Evolutionary conservation across 768 basidiomycete genomes (phyloP).

Genomic region (Macrolepiota dolichaula): DNA sequence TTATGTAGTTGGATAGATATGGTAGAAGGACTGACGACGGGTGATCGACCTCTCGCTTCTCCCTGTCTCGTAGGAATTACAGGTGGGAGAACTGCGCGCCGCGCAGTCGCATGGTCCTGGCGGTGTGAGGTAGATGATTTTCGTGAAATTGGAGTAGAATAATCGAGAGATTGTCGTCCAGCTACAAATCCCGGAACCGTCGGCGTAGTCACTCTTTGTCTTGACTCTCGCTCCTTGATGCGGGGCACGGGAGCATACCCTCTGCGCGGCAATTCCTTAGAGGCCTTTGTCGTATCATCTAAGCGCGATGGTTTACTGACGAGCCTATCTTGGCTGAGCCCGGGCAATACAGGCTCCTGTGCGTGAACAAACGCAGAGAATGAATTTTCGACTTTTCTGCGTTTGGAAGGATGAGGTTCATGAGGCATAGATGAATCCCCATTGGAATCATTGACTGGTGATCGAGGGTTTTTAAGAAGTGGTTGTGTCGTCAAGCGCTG

Average conservation of each 20-base stretch:
- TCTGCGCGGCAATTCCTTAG: background rate
- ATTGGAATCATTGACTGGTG: background rate
- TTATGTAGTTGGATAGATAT: no score
- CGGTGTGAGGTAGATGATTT: background rate
- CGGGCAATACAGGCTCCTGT: background rate
- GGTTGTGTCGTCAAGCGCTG: background rate
- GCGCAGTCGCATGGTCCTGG: background rate
- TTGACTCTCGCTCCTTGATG: background rate
- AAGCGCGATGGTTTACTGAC: background rate
- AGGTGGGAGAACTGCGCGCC: no score
- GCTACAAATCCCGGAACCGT: background rate
- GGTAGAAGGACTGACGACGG: no score
- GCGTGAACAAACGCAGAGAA: background rate
- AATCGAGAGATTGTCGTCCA: background rate
- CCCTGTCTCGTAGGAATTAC: no score
- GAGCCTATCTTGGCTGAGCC: background rate
- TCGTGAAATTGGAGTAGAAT: background rate
- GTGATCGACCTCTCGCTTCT: no score
- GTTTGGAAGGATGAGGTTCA: background rate
- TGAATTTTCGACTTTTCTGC: background rate
- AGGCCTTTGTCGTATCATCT: background rate
- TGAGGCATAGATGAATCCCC: background rate
- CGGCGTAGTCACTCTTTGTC: background rate
- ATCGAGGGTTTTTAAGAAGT: background rate
- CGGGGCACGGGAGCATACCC: background rate